A percentile compares a stretch with the other conserved stretches of the same genome.
These are phyloP conservation scores for Scytalidium sp. DNA, from an alignment of 2,329 filamentous ascomycete genomes.

Conservation along the genomic window DNA sequence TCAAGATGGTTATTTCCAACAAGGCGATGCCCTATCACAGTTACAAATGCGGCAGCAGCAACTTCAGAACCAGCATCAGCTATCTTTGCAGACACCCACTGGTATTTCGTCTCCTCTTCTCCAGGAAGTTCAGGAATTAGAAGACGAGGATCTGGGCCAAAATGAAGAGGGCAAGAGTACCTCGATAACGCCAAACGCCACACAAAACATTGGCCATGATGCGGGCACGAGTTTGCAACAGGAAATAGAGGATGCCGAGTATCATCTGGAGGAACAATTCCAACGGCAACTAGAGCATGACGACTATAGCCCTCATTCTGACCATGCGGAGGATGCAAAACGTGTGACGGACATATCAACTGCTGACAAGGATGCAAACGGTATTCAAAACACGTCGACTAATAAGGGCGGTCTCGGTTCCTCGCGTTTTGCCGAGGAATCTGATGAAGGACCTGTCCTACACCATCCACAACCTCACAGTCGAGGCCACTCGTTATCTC, in stretches of 20 bases:
- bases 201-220: conserved; percentile 65
- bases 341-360: conserved; percentile 14
- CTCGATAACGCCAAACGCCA: conserved; percentile 54
- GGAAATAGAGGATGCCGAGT: conserved; percentile 82
- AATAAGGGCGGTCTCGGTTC: conserved; percentile 18
- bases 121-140: conserved; percentile 71
- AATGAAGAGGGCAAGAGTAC: conserved; percentile 31
- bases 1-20: conserved; percentile 32
- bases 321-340: conserved; percentile 22
- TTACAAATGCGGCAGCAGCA: conserved; percentile 47
- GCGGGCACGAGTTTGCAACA: conserved; percentile 76
- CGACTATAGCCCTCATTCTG: conserved; percentile 65
- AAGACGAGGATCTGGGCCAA: conserved; percentile 51
- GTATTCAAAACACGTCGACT: conserved; percentile 18
- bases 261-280: conserved; percentile 77
- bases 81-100: conserved; percentile 28
- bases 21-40: conserved; percentile 36
- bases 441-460: conserved; percentile 53
- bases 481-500: conserved; percentile 67
- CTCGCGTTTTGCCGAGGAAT: conserved; percentile 49
- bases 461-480: conserved; percentile 75
- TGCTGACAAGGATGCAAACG: conserved; percentile 1
- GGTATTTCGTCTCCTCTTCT: conserved; percentile 58
- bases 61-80: conserved; percentile 45
- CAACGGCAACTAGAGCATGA: conserved; percentile 76